Percentiles rank a stretch among this genome's conserved stretches.
These are phyloP conservation scores for Barnettozyma vustinii DNA, from an alignment of 805 yeast species.

Conservation along the genomic window DNA sequence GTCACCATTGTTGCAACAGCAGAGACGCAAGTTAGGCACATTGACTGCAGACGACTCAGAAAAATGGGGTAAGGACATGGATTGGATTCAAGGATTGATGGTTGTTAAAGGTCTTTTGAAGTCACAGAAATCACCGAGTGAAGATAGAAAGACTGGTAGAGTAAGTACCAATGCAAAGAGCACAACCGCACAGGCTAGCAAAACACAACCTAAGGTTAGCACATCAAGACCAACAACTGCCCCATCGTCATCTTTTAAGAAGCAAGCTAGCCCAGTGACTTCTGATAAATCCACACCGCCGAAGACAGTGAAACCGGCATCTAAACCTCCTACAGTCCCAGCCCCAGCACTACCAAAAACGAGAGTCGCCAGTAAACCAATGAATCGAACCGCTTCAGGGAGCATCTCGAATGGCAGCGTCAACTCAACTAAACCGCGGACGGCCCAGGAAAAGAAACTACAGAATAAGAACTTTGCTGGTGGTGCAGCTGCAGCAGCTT, in stretches of 20 bases:
- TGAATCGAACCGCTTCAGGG: constrained; percentile 5
- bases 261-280: neutral
- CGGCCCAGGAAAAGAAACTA: constrained; percentile 14
- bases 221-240: constrained; percentile 3
- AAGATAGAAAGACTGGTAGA: neutral
- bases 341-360: constrained; percentile 3
- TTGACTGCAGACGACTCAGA: constrained; percentile 14
- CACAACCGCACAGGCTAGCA: neutral
- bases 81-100: constrained; percentile 69
- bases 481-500: constrained; percentile 32
- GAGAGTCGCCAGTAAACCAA: constrained; percentile 1
- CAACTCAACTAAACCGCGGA: constrained; percentile 9
- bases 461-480: constrained; percentile 27
- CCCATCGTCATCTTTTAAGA: constrained; percentile 21
- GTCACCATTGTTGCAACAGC: constrained; percentile 29
- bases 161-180: neutral
- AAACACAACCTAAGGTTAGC: neutral
- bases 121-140: neutral
- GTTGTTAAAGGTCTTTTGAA: constrained; percentile 55
- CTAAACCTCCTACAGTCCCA: constrained; percentile 7
- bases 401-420: constrained; percentile 1
- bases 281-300: constrained; percentile 13
- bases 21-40: neutral
- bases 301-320: constrained; percentile 5
- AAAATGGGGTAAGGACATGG: constrained; percentile 38